These are phyloP conservation scores for Mesotaenium endlicherianum DNA, from an alignment of 139 green algal genomes.

Conservation along the genomic window DNA sequence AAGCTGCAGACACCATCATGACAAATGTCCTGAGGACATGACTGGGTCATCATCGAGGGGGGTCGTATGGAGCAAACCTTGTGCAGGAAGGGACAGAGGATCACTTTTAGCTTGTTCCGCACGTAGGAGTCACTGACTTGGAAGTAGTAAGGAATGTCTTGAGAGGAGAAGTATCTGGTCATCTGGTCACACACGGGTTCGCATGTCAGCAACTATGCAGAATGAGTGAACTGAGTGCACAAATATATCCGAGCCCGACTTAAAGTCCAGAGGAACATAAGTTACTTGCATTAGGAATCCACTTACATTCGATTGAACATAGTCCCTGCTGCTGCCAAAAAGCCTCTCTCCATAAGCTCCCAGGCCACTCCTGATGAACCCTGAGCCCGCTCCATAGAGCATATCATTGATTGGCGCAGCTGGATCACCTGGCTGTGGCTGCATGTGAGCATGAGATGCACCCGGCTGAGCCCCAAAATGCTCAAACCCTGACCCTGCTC, in stretches of 20 bases:
- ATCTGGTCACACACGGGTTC: too few species aligned
- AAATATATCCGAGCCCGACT: too few species aligned
- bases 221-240: too few species aligned
- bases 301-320: slow-evolving; percentile 49
- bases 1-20: too few species aligned
- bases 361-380: slow-evolving; percentile 36
- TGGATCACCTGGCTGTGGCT: not conserved
- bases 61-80: too few species aligned
- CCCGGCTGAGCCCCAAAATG: slow-evolving; percentile 20
- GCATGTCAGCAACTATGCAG: too few species aligned
- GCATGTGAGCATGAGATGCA: not conserved
- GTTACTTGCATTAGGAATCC: too few species aligned
- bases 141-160: slow-evolving; percentile 82
- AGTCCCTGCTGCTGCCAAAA: slow-evolving; percentile 26
- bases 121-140: slow-evolving; percentile 83
- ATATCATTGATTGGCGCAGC: slow-evolving; percentile 36
- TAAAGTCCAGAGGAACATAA: too few species aligned
- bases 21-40: too few species aligned
- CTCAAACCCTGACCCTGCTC: too few species aligned
- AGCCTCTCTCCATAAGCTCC: slow-evolving; percentile 47
- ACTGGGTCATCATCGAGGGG: too few species aligned
- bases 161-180: slow-evolving; percentile 69
- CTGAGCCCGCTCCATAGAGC: slow-evolving; percentile 38
- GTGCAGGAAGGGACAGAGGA: slow-evolving; percentile 85
- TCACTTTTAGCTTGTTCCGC: slow-evolving; percentile 83